Evolutionary conservation across 148 eudicot genomes (phyloP).

Genomic region (Linanthus parryae): DNA sequence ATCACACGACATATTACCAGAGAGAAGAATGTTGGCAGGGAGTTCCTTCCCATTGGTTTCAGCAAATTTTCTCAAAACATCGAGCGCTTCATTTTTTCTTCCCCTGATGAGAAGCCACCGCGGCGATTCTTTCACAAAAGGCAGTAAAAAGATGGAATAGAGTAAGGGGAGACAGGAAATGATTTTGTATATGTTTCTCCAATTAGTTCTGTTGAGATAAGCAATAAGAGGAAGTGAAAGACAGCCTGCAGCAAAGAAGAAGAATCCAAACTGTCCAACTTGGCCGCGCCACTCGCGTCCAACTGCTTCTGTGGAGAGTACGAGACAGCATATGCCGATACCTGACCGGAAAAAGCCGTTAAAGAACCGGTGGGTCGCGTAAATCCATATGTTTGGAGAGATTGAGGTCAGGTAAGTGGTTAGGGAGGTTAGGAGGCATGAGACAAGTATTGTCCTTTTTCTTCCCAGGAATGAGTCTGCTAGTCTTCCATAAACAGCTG

Average conservation of each 20-base stretch:
- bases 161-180: conserved; percentile 39
- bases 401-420: conserved; percentile 34
- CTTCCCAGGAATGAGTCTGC: conserved; percentile 67
- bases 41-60: conserved; percentile 33
- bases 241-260: conserved; percentile 47
- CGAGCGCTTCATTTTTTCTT: too few relatives aligned
- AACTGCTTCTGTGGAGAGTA: conserved; percentile 57
- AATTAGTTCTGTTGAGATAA: conserved; percentile 29
- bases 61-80: conserved; percentile 43
- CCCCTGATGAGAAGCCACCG: conserved; percentile 64
- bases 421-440: conserved; percentile 44
- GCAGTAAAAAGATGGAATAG: conserved; percentile 29
- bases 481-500: too few relatives aligned
- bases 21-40: neutral
- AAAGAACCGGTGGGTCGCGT: conserved; percentile 36
- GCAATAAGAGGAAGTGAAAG: conserved; percentile 53
- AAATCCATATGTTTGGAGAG: conserved; percentile 41
- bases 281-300: conserved; percentile 60
- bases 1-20: neutral
- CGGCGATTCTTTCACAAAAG: conserved; percentile 56
- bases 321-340: conserved; percentile 57
- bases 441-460: conserved; percentile 41
- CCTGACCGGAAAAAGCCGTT: conserved; percentile 57
- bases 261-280: conserved; percentile 46
- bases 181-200: conserved; percentile 56